Evolutionary conservation across 2,329 filamentous ascomycete species (phyloP).

Genomic region (Fusarium solani-melongenae): DNA sequence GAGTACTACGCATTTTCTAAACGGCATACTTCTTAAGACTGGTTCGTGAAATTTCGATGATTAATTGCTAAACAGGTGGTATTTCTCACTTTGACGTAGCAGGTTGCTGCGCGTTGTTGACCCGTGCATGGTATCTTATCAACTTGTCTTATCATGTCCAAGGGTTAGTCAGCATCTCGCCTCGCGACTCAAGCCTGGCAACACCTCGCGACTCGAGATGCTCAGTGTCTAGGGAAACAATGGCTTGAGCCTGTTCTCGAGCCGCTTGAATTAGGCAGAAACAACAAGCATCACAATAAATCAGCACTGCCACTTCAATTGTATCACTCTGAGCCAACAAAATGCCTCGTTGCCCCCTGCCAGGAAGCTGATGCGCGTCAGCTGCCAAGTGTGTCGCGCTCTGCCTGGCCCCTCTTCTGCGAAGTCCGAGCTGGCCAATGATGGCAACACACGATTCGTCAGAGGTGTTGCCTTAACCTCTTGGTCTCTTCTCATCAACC

Average conservation of each 20-base stretch:
- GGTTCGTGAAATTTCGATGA: neutral
- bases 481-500: neutral
- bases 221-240: neutral
- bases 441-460: neutral
- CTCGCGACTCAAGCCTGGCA: neutral
- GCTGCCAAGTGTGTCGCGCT: neutral
- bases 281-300: neutral
- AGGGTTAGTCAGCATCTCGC: neutral
- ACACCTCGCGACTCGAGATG: neutral
- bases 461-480: neutral
- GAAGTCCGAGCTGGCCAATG: neutral
- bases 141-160: neutral
- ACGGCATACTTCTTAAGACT: neutral
- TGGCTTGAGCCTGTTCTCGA: no score
- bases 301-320: neutral
- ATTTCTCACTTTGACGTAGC: no score
- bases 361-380: neutral
- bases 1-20: neutral
- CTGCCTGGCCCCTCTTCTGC: neutral
- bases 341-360: neutral
- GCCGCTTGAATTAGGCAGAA: neutral
- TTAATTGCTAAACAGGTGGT: neutral
- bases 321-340: neutral
- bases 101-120: neutral
- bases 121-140: neutral